Percentiles rank a stretch among this genome's conserved stretches.
Evolutionary conservation across 768 basidiomycete species (phyloP).

Genomic region (Termitomyces sp.): DNA sequence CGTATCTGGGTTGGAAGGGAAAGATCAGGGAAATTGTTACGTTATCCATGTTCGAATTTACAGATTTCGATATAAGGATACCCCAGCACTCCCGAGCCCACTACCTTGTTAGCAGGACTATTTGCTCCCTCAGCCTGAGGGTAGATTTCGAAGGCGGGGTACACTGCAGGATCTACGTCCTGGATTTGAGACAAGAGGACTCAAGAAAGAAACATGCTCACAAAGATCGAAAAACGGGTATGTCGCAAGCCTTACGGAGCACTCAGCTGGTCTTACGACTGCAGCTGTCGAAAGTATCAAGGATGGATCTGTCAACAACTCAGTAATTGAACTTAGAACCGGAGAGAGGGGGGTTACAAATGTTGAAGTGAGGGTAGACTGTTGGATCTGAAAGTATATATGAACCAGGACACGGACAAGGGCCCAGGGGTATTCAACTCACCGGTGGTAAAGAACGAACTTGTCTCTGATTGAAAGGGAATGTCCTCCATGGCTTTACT

Average conservation of each 20-base stretch:
- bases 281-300: not conserved
- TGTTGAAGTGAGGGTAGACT: conserved; percentile 27
- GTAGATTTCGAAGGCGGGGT: conserved; percentile 37
- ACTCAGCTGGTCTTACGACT: not conserved
- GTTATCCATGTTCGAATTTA: not conserved
- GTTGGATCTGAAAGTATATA: conserved; percentile 27
- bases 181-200: not conserved
- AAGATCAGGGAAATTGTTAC: not conserved
- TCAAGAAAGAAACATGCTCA: not conserved
- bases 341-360: not conserved
- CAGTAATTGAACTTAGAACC: not conserved
- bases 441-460: conserved; percentile 7
- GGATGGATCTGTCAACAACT: not conserved
- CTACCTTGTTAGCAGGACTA: not conserved
- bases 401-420: too few species aligned
- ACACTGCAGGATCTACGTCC: conserved; percentile 26
- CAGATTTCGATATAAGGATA: conserved; percentile 10
- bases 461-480: not conserved
- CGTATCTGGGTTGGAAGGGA: not conserved
- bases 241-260: not conserved
- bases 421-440: not conserved
- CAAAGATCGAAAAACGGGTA: conserved; percentile 13
- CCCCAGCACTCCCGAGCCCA: not conserved
- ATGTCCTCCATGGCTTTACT: not conserved
- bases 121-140: conserved; percentile 15